A percentile compares a stretch with the other conserved stretches of the same genome.
phyloP scores from a whole-genome alignment of 768 basidiomycete genomes.

The Clathrus columnatus region DNA sequence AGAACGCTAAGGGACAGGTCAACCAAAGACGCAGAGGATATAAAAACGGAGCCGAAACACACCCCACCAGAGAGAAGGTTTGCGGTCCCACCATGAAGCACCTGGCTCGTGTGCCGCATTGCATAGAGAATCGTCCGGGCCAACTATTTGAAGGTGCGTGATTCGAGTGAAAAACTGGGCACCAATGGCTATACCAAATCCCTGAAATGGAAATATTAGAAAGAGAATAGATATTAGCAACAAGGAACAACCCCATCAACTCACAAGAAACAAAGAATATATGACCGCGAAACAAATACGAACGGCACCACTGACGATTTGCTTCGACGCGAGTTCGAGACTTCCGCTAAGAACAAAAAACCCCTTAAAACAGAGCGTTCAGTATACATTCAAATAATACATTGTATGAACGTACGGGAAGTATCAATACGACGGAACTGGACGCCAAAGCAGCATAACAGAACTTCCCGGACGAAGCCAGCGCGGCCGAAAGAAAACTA shows the following conservation, averaged over 20 bases:
- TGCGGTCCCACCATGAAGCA: conserved; percentile 67
- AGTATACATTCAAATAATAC: background rate
- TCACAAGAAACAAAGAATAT: conserved; percentile 48
- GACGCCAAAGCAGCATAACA: conserved; percentile 80
- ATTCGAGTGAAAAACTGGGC: conserved; percentile 57
- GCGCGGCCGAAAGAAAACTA: conserved; percentile 69
- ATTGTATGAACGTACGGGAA: conserved; percentile 44
- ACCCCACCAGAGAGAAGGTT: conserved; percentile 67
- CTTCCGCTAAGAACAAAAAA: conserved; percentile 65
- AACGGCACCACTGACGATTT: conserved; percentile 76
- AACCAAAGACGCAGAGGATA: background rate
- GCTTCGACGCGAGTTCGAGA: conserved; percentile 71
- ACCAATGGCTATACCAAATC: conserved; percentile 78
- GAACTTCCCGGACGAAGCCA: conserved; percentile 58
- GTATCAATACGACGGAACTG: conserved; percentile 68
- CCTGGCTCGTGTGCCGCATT: conserved; percentile 40
- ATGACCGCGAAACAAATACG: conserved; percentile 71
- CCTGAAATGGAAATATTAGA: conserved; percentile 40
- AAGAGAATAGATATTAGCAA: background rate
- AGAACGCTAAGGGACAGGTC: conserved; percentile 36
- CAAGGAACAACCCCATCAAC: background rate
- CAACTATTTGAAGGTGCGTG: conserved; percentile 36
- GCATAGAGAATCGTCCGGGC: conserved; percentile 56
- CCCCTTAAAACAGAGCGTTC: conserved; percentile 29
- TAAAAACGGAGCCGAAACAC: conserved; percentile 16